Base-by-base conservation (phyloP, 768 basidiomycete genomes). In the Termitomyces sp. region DNA sequence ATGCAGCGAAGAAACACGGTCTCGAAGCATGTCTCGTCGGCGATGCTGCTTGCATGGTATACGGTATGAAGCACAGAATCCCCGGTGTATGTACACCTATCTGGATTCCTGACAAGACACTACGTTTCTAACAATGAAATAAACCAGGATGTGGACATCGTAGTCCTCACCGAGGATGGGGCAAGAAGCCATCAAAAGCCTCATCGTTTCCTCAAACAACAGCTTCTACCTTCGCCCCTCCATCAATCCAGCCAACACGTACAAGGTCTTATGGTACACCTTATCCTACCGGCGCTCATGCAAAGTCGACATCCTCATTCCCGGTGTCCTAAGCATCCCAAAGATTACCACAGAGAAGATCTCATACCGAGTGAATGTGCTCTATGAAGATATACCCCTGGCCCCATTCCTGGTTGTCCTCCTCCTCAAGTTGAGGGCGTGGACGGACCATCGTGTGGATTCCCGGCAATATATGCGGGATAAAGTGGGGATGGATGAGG, bases 61-160 rank as follows among this genome's bases (percentile, higher is more conserved):
- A 74, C 19, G 78, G 77, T 3, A 75, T 71, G 63, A 57, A 63
- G 12, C 43, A 64, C n/a, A 64, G 78, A 17, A 64, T 63, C 4
- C 75, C 75, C 9, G 68, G 68, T 41, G 77, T 78, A 49, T 21
- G 27, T 12, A 40, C 19, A 21, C 10, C n/a, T n/a, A n/a, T n/a
- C n/a, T n/a, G n/a, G n/a, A n/a, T n/a, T n/a, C n/a, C n/a, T n/a
- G n/a, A n/a, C n/a, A n/a, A 21, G 6, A 4, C 8, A 48, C 16
- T 19, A 23, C 4, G 7, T 16, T 17, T 5, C 29, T 19, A 11
- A 23, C 14, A 16, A 34, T 10, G 14, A 17, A 2, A 5, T 3
- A 19, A 48, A 40, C 29, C 14, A 81, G 80, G 81, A 82, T 58
- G 67, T 80, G 12, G 80, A 82, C 56, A 65, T 81, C 9, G 69